Evolutionary conservation across 2,329 filamentous ascomycete species (phyloP), one percentile per base, ranked within the genome.

Genomic region (Curvularia verruculosa): DNA sequence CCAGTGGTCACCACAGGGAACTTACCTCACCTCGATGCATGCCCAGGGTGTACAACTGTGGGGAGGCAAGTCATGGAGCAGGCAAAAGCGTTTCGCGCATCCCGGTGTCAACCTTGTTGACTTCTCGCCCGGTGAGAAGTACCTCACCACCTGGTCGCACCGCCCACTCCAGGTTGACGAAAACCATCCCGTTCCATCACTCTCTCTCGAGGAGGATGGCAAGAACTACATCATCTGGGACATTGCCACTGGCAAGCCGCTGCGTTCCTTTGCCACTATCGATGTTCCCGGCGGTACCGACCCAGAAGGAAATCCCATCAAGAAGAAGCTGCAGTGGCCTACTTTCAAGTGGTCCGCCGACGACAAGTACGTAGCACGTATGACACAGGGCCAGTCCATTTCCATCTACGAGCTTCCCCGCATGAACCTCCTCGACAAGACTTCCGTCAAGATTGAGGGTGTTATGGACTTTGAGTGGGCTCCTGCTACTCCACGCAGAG

Each of bases 171-270:
- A 90, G 59, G 92, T 99, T 55, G 91, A 95, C 58, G 95, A 98
- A 68, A 90, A 90, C 64, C 90, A 96, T 77, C 89, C 90, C 2
- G 82, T 89, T n/a, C 84, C 97, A 49, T 88, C 91, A 3, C 83
- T 83, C 6, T 79, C 79, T 15, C 57, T 92, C 59, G 95, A 98
- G 72, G 95, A 99, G 73, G 94, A 99, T 70, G 95, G 95, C 78
- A 98, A 98, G 84, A 97, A 98, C 84, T 98, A 98, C 78, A 90
- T 99, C 73, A 93, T 99, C 73, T 99, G 95, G 95, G 94, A 98
- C 73, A 89, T 98, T 61, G 90, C 91, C 50, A 95, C 94, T 9
- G 88, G 87, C 69, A 90, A 94, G 77, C 92, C 94, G 54, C 84
- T 99, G 49, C 90, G 95, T 63, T 98, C 95, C 0, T 99, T 99